Evolutionary conservation across 1,284 basidiomycete genomes (phyloP), one percentile per base, ranked within the genome.

Genomic region (Marasmius fiardii): DNA sequence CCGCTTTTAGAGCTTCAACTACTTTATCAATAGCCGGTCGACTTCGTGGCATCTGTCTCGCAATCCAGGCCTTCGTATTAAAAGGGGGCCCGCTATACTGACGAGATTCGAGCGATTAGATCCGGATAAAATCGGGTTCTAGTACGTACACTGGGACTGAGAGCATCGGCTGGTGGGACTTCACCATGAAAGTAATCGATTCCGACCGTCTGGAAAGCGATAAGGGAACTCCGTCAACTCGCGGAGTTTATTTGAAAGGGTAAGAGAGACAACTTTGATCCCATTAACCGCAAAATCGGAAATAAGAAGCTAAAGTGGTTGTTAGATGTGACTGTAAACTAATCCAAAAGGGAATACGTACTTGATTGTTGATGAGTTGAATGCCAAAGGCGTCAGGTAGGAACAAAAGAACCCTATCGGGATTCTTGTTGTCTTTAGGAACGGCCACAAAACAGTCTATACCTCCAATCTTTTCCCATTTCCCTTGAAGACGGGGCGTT

Each of bases 121-220:
- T 12, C 35, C 4, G 34, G 33, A 24, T 28, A 44, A 20, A 23
- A 20, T 23, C 10, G 11, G 5, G 11, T 23, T 20, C 14, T 5
- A 14, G 41, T 37, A 68, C 70, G 60, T 62, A 74, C 76, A 12
- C 67, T 73, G 26, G 68, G 70, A 53, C 62, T 59, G 49, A 81
- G 35, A 7, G 68, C 72, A 45, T 76, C 71, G 4, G 70, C 57
- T 5, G 76, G 71, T 45, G 83, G 63, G 12, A 81, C 68, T 63
- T 90, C 88, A 39, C 79, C 85, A 64, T 80, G 74, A 49, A 90
- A 71, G 61, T 83, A 77, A 68, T 88, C 85, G 0, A 80, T 78
- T 12, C 78, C 62, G 57, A 86, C 72, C 7, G 77, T 78, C 76
- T 54, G 45, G 6, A 5, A n/a, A 7, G 7, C 8, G 31, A 14